Percentiles rank a stretch among this genome's conserved stretches.
Conservation (phyloP, 768 basidiomycete species). For the Rhizopogon roseolus region DNA sequence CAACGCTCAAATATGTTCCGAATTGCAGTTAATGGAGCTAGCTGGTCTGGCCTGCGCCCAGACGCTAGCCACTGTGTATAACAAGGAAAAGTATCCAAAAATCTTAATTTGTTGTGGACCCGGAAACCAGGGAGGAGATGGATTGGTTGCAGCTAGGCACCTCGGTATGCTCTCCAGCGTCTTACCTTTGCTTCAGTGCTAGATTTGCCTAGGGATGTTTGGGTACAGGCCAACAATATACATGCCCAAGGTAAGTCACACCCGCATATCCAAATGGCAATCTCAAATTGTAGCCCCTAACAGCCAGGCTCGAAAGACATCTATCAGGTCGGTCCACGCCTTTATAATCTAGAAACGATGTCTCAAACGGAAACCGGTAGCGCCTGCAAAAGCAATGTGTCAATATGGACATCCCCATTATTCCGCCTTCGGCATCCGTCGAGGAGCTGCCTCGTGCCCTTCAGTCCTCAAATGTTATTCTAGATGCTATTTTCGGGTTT, state of each 20-base stretch:
- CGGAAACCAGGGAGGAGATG: constrained; percentile 97
- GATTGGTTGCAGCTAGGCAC: constrained; percentile 93
- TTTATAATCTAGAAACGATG: neutral
- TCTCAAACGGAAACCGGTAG: constrained; percentile 29
- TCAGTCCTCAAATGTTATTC: constrained; percentile 67
- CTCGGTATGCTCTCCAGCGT: constrained; percentile 48
- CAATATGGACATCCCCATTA: constrained; percentile 80
- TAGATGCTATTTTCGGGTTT: constrained; percentile 98
- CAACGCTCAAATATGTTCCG: neutral
- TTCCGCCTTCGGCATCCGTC: constrained; percentile 46
- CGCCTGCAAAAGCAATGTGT: constrained; percentile 81
- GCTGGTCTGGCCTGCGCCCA: constrained; percentile 94
- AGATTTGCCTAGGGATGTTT: constrained; percentile 65
- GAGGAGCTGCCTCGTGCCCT: constrained; percentile 47
- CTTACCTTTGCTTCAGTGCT: neutral
- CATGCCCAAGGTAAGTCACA: constrained; percentile 75
- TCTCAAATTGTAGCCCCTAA: neutral
- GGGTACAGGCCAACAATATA: constrained; percentile 87
- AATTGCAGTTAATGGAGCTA: constrained; percentile 83
- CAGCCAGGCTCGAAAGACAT: constrained; percentile 92
- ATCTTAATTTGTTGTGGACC: constrained; percentile 97
- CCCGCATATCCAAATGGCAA: neutral
- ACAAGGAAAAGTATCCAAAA: constrained; percentile 57
- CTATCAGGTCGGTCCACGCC: constrained; percentile 54
- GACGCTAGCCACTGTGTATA: constrained; percentile 74